Conservation (phyloP, 1,284 basidiomycete species). For the Hymenochaete sp. region DNA sequence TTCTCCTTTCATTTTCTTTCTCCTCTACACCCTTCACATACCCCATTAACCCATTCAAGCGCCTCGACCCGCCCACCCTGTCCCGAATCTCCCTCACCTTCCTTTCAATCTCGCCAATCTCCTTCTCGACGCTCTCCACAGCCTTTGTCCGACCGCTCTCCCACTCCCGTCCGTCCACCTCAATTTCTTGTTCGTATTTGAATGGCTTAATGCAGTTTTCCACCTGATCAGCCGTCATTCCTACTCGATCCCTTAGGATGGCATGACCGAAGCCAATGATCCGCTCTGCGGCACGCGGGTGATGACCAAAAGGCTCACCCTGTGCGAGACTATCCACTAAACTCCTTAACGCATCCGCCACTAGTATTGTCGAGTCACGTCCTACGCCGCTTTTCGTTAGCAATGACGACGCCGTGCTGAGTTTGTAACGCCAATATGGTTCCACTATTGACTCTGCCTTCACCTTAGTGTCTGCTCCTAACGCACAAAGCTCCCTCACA, state of each 20-base stretch:
- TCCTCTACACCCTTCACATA: constrained; percentile 85
- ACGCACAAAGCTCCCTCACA: constrained; percentile 62
- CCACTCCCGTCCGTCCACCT: constrained; percentile 90
- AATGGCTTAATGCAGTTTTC: constrained; percentile 99
- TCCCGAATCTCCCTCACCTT: constrained; percentile 82
- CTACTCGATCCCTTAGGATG: constrained; percentile 87
- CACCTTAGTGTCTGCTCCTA: constrained; percentile 66
- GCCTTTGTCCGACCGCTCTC: constrained; percentile 72
- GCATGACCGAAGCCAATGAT: constrained; percentile 87
- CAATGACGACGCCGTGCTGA: constrained; percentile 85
- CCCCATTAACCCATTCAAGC: constrained; percentile 68
- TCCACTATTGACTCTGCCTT: constrained; percentile 78
- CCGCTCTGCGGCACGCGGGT: constrained; percentile 80
- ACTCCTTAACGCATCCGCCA: constrained; percentile 85
- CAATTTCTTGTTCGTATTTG: constrained; percentile 87
- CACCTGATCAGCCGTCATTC: constrained; percentile 92
- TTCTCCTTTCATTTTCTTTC: constrained; percentile 63
- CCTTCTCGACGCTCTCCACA: constrained; percentile 74
- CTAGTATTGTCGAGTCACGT: constrained; percentile 86
- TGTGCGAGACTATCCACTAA: constrained; percentile 83
- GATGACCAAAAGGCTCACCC: constrained; percentile 88
- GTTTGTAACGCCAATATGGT: constrained; percentile 91
- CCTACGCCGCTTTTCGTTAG: constrained; percentile 98
- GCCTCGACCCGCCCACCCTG: constrained; percentile 78
- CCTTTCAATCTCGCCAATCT: constrained; percentile 76